Evolutionary conservation across 768 basidiomycete genomes (phyloP).

Genomic region (Psilocybe cyanescens): DNA sequence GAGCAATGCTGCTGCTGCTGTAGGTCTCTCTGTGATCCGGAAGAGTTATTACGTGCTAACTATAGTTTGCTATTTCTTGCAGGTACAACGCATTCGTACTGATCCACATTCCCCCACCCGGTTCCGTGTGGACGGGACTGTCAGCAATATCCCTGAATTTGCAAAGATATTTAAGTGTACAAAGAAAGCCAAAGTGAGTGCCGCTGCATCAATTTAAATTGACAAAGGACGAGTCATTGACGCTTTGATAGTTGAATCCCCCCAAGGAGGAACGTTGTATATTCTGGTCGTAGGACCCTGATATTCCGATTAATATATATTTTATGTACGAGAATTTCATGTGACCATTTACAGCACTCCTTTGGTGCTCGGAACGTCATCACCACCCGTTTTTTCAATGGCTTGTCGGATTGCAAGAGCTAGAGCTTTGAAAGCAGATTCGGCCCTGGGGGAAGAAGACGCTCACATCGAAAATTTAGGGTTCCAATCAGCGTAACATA

Average conservation of each 20-base stretch:
- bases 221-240: background rate
- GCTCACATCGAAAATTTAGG: background rate
- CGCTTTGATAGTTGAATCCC: conserved; percentile 70
- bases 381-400: conserved; percentile 85
- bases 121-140: conserved; percentile 85
- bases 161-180: conserved; percentile 87
- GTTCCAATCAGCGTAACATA: conserved; percentile 34
- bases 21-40: conserved; percentile 34
- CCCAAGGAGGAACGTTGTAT: conserved; percentile 76
- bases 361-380: conserved; percentile 96
- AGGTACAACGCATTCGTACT: conserved; percentile 80
- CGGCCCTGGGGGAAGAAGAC: conserved; percentile 60
- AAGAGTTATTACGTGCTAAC: background rate
- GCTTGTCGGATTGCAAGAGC: conserved; percentile 95
- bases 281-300: conserved; percentile 65
- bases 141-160: conserved; percentile 88
- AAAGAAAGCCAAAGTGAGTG: conserved; percentile 68
- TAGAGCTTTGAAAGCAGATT: conserved; percentile 97
- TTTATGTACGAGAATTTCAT: conserved; percentile 13
- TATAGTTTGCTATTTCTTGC: conserved; percentile 3
- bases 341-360: conserved; percentile 67
- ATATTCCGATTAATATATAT: conserved; percentile 15
- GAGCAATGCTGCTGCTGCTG: conserved; percentile 78
- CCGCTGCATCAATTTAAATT: background rate
- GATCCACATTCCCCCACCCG: conserved; percentile 88